Conservation (phyloP, 164 flowering plant species). For the Malania oleifera region DNA sequence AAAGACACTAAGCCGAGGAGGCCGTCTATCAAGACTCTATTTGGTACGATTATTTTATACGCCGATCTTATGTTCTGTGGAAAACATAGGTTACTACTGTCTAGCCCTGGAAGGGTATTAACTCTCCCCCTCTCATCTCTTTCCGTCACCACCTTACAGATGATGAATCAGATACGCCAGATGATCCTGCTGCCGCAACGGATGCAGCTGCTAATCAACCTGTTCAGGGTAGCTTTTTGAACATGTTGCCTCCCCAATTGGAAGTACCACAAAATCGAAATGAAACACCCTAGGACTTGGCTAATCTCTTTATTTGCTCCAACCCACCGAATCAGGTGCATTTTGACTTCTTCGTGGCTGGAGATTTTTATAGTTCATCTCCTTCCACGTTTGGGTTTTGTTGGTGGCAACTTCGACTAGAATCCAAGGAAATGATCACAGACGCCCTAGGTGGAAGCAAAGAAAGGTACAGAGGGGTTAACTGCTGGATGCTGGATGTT, state of each 20-base stretch:
- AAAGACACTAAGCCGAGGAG: slow-evolving; percentile 48
- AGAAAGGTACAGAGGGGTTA: too few relatives aligned
- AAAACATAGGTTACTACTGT: too few relatives aligned
- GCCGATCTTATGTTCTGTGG: too few relatives aligned
- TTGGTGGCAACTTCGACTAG: not conserved
- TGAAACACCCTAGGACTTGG: not conserved
- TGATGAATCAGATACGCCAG: slow-evolving; percentile 41
- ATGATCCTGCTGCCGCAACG: slow-evolving; percentile 11
- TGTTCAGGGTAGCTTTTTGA: slow-evolving; percentile 36
- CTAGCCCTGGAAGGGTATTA: not conserved
- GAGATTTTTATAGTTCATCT: too few relatives aligned
- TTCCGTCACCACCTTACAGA: slow-evolving; percentile 21
- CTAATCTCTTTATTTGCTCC: not conserved
- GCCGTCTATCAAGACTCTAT: slow-evolving; percentile 62
- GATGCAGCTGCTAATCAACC: slow-evolving; percentile 11
- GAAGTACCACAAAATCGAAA: slow-evolving; percentile 22
- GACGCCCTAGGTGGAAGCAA: not conserved
- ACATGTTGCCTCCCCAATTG: slow-evolving; percentile 31
- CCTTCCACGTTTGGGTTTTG: not conserved
- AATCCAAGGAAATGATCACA: not conserved
- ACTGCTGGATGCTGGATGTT: slow-evolving; percentile 13
- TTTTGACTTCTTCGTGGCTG: too few relatives aligned
- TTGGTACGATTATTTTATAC: slow-evolving; percentile 32
- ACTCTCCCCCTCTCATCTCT: not conserved
- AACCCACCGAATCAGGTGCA: too few relatives aligned